Evolutionary conservation across 768 basidiomycete species (phyloP), one percentile per base, ranked within the genome.

Genomic region (Dioszegia aurantiaca): DNA sequence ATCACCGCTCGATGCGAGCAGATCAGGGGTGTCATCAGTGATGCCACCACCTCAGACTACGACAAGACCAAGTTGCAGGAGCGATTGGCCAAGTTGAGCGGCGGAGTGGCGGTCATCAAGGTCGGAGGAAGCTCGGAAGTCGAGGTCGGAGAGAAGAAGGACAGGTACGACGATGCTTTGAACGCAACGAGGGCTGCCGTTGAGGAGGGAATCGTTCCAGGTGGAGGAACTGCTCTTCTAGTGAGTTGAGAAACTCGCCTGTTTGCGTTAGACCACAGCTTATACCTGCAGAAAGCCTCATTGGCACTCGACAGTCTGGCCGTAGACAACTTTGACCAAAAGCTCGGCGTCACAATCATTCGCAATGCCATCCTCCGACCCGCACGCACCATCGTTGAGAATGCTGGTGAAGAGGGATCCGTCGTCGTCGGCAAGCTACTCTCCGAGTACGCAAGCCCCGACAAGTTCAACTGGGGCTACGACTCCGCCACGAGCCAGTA

Each of bases 121-220:
- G 94, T 97, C 61, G 94, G 94, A 56, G 94, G 94, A 17, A 80
- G 86, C 23, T 85, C 83, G 52, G 94, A 98, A 78, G 94, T 97
- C 51, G 94, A 97, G 79, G 94, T 98, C 60, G 83, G 93, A 6
- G 94, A 98, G 84, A 98, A 97, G 89, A 95, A 98, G 85, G 94
- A 98, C 77, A 83, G 93, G 36, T 97, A 95, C 72, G 93, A 97
- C 67, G 91, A 94, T 73, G 93, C 93, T 0, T 82, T 97, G 45
- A 95, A 95, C 77, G 92, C 93, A n/a, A 98, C 94, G 3, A 87
- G 94, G 39, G 94, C 94, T 24, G 92, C 94, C 43, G 94, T 98
- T 28, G 94, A 97, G 80, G 93, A 99, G 78, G 94, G 94, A 74
- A 95, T 97, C 71, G 87, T 98, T 31, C 94, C 94, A 52, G 94